Conservation (phyloP, 2,329 filamentous ascomycete genomes). For the Emmonsiellopsis sp. region DNA sequence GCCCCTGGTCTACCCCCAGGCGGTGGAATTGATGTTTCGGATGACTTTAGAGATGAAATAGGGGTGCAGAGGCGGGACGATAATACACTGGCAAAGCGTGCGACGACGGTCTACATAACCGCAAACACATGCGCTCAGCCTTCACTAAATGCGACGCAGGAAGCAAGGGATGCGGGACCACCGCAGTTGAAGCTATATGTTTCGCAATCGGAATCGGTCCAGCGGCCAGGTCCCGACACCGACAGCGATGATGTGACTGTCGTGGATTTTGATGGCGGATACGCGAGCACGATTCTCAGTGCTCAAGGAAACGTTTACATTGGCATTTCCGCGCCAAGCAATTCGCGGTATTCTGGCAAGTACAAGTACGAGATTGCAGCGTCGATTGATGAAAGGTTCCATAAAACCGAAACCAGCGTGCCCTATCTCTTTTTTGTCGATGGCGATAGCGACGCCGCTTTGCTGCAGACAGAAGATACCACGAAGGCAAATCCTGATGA, state of each 20-base stretch:
- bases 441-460: constrained; percentile 67
- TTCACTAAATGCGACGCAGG: constrained; percentile 40
- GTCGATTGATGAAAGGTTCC: constrained; percentile 71
- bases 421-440: constrained; percentile 70
- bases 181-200: constrained; percentile 73
- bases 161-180: constrained; percentile 36
- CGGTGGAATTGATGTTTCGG: constrained; percentile 15
- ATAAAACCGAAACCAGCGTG: constrained; percentile 45
- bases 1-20: constrained; percentile 12
- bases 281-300: constrained; percentile 53
- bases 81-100: constrained; percentile 18
- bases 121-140: constrained; percentile 82
- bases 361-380: constrained; percentile 78
- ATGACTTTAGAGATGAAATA: constrained; percentile 12
- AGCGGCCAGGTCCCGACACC: constrained; percentile 55
- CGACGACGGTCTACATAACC: constrained; percentile 62
- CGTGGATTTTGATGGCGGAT: constrained; percentile 57
- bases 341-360: constrained; percentile 52
- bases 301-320: constrained; percentile 64
- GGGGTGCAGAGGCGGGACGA: constrained; percentile 15
- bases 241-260: constrained; percentile 33
- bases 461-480: constrained; percentile 70
- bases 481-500: constrained; percentile 43
- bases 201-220: constrained; percentile 56
- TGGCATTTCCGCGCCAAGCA: constrained; percentile 61